Base-by-base conservation (phyloP, 139 green algal species). In the Desmodesmus armatus region DNA sequence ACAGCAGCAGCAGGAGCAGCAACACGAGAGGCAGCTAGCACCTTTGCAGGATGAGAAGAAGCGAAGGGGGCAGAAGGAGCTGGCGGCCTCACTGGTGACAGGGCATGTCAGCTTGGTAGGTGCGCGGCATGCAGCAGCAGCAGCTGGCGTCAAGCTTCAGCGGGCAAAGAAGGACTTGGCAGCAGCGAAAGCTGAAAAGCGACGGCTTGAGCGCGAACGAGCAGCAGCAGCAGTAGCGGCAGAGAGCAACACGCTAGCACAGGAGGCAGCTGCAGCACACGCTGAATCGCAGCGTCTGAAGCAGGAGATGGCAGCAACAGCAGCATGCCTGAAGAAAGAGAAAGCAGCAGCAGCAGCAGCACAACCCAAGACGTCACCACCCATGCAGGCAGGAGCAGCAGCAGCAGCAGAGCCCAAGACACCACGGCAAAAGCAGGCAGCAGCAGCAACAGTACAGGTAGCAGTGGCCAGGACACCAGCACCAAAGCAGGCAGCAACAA, bases 331-430 rank as follows among this genome's bases (percentile, higher is more conserved):
- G n/a, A n/a, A n/a, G n/a, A n/a, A n/a, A n/a, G n/a, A n/a, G n/a
- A n/a, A n/a, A 67, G 74, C 74, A 66, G 74, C 43, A 21, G 74
- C 74, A 82, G 74, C 74, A 66, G 39, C 19, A 80, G 29, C 2
- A 80, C 2, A 40, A 35, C 21, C 41, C 29, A n/a, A 15, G 17
- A 17, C 39, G 5, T 17, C 49, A 72, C n/a, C n/a, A 49, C 27
- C 31, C 49, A 27, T n/a, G 39, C 19, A 44, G 7, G 43, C 29
- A 69, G 74, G 29, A 82, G 51, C n/a, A 27, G n/a, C 31, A 71
- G 47, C 74, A 71, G 74, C 47, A 69, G 2, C 47, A 69, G 74
- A 70, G 11, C 29, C 13, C 21, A n/a, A n/a, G n/a, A n/a, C n/a
- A n/a, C n/a, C n/a, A n/a, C n/a, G n/a, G n/a, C n/a, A n/a, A n/a